Evolutionary conservation across 139 green algal genomes (phyloP).

Genomic region (Tetradesmus lagerheimii): DNA sequence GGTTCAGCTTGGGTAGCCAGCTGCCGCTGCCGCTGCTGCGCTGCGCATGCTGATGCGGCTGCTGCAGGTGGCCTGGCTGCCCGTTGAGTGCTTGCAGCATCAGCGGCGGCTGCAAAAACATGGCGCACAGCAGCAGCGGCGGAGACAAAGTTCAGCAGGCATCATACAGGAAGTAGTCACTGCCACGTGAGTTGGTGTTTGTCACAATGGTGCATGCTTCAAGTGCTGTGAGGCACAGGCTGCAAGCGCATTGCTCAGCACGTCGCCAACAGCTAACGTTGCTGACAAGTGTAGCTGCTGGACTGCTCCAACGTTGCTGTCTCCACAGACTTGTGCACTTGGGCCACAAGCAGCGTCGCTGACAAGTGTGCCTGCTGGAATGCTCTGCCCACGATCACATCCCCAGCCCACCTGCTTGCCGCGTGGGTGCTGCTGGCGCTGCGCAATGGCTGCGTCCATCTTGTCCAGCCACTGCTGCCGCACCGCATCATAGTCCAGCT

Average conservation of each 20-base stretch:
- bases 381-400: not conserved
- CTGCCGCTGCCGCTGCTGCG: not conserved
- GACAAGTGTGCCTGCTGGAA: too few species aligned
- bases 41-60: slow-evolving; percentile 7
- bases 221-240: too few species aligned
- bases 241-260: too few species aligned
- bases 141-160: not conserved
- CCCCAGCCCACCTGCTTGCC: not conserved
- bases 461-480: slow-evolving; percentile 19
- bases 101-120: not conserved
- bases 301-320: too few species aligned
- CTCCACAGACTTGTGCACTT: too few species aligned
- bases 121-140: not conserved
- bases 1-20: not conserved
- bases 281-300: too few species aligned
- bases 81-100: not conserved
- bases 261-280: too few species aligned
- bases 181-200: not conserved
- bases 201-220: not conserved
- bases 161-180: too few species aligned
- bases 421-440: slow-evolving; percentile 3
- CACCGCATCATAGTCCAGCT: slow-evolving; percentile 37
- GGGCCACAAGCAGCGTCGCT: too few species aligned
- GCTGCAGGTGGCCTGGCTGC: not conserved
- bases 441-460: slow-evolving; percentile 41